These are phyloP conservation scores for Scheffersomyces insectosa DNA, from an alignment of 1,139 yeast genomes.

Conservation along the genomic window DNA sequence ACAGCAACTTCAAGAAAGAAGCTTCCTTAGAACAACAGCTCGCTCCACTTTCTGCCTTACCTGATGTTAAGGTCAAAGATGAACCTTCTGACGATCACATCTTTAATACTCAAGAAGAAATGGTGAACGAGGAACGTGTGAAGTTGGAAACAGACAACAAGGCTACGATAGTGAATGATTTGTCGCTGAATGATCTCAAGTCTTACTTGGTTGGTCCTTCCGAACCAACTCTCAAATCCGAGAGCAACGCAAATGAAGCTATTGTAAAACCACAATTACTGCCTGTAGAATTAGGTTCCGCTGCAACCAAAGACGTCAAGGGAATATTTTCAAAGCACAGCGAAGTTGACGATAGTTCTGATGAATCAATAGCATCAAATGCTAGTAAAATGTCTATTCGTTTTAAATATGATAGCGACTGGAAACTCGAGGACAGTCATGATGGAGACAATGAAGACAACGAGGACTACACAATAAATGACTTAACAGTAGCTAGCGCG, in stretches of 20 bases:
- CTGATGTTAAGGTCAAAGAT: neutral
- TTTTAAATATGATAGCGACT: slow-evolving; percentile 38
- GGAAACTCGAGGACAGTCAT: slow-evolving; percentile 45
- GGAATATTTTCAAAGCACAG: slow-evolving; percentile 1
- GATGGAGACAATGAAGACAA: slow-evolving; percentile 49
- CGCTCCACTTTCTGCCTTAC: too few species aligned
- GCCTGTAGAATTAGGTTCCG: slow-evolving; percentile 1
- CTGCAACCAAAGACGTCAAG: too few species aligned
- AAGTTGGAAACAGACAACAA: neutral
- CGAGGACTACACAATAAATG: slow-evolving; percentile 30
- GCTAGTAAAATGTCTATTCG: slow-evolving; percentile 29
- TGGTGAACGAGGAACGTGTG: neutral
- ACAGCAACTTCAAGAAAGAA: neutral
- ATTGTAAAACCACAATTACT: neutral
- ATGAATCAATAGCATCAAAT: slow-evolving; percentile 8
- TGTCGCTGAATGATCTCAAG: too few species aligned
- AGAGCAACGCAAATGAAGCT: neutral
- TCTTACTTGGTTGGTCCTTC: neutral
- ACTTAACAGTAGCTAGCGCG: slow-evolving; percentile 12
- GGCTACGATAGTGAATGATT: neutral
- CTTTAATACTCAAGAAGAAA: neutral
- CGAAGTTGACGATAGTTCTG: slow-evolving; percentile 13
- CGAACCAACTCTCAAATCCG: neutral
- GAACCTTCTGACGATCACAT: neutral
- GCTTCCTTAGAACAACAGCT: slow-evolving; percentile 4